Percentiles rank a stretch among this genome's conserved stretches.
phyloP scores from a whole-genome alignment of 208 protist species.

The Willaertia magna region DNA sequence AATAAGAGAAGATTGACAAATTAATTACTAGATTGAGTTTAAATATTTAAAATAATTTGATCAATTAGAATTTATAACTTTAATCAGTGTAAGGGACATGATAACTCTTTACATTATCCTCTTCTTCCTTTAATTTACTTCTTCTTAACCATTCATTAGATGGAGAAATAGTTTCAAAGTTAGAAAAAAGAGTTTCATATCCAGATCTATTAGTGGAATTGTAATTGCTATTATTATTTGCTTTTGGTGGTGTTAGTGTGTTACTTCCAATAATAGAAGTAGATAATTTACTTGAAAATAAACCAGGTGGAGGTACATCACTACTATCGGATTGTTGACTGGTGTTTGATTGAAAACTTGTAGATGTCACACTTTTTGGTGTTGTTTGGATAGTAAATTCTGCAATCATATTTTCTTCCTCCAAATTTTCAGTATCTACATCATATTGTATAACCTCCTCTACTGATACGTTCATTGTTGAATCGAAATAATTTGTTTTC shows the following conservation, averaged over 20 bases:
- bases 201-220: not conserved
- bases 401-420: not conserved
- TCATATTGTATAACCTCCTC: not conserved
- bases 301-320: not conserved
- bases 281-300: not conserved
- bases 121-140: not conserved
- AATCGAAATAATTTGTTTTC: not conserved
- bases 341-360: not conserved
- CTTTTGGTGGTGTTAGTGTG: too few species aligned
- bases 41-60: too few species aligned
- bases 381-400: not conserved
- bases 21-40: too few species aligned
- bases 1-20: too few species aligned
- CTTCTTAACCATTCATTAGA: conserved; percentile 5
- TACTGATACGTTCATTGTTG: not conserved
- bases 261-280: not conserved
- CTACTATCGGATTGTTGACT: not conserved
- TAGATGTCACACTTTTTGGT: too few species aligned
- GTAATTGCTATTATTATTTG: too few species aligned
- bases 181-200: not conserved
- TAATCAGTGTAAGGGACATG: too few species aligned
- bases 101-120: not conserved
- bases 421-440: not conserved
- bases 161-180: not conserved
- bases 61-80: too few species aligned